phyloP scores from a whole-genome alignment of 2,329 filamentous ascomycete genomes.

The Lasiodiplodia gonubiensis region DNA sequence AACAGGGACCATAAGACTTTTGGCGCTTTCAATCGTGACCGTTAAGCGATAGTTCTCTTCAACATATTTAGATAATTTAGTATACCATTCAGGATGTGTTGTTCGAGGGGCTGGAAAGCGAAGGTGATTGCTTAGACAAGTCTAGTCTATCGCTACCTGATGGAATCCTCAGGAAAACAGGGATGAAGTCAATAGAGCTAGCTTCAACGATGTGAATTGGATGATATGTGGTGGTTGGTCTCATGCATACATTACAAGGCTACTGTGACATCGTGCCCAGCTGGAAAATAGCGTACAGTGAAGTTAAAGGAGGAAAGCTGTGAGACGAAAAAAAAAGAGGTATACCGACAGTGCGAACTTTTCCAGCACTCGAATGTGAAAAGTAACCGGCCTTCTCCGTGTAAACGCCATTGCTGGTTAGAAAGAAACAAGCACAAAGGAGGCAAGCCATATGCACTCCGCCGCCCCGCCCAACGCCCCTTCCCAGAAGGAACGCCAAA shows the following conservation, averaged over 20 bases:
- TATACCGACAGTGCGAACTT: slow-evolving; percentile 11
- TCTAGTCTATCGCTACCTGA: no score
- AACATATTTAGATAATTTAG: no score
- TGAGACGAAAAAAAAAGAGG: not conserved
- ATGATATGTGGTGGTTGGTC: not conserved
- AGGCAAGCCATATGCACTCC: not conserved
- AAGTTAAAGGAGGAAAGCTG: not conserved
- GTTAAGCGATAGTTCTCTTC: no score
- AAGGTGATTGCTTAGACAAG: no score
- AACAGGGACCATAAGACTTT: no score
- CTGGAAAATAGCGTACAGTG: not conserved
- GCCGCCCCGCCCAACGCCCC: not conserved
- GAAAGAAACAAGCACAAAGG: not conserved
- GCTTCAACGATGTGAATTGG: not conserved
- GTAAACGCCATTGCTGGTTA: not conserved
- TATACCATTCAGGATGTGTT: no score
- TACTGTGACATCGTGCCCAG: not conserved
- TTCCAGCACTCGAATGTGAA: not conserved
- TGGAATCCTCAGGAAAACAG: not conserved
- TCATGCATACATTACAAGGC: slow-evolving; percentile 7
- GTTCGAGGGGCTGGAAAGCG: no score
- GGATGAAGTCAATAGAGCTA: no score
- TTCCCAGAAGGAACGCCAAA: not conserved
- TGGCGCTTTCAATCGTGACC: no score
- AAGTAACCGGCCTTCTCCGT: not conserved